These are phyloP conservation scores for Sphaerulina populicola DNA, from an alignment of 2,329 filamentous ascomycete genomes.

Conservation along the genomic window DNA sequence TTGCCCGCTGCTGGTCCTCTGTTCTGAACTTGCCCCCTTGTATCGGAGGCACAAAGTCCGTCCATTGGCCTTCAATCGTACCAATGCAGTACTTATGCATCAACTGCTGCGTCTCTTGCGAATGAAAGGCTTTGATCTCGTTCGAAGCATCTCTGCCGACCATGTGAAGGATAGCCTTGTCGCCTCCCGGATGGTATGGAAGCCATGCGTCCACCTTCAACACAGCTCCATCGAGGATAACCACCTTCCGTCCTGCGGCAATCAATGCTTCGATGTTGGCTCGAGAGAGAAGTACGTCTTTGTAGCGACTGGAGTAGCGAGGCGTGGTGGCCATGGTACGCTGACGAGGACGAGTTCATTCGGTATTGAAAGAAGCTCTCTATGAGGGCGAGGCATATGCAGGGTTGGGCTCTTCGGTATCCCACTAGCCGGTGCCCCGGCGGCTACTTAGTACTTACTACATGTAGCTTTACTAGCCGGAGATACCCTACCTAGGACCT, in stretches of 20 bases:
- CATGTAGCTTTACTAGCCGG: background rate
- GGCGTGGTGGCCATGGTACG: slow-evolving; percentile 13
- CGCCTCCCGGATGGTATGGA: slow-evolving; percentile 82
- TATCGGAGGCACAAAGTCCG: slow-evolving; percentile 82
- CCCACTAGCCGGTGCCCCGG: background rate
- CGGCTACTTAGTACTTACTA: no score
- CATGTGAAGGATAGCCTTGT: slow-evolving; percentile 88
- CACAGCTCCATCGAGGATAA: slow-evolving; percentile 73
- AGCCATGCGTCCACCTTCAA: slow-evolving; percentile 85
- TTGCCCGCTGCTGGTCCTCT: slow-evolving; percentile 34
- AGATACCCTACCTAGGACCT: no score
- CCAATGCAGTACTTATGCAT: slow-evolving; percentile 84
- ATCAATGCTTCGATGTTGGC: slow-evolving; percentile 65
- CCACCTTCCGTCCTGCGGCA: slow-evolving; percentile 66
- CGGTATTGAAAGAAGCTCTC: background rate
- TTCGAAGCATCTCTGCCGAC: slow-evolving; percentile 65
- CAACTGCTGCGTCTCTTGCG: slow-evolving; percentile 60
- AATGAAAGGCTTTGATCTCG: slow-evolving; percentile 92
- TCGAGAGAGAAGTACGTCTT: slow-evolving; percentile 25
- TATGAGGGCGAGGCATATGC: background rate
- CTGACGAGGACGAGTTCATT: background rate
- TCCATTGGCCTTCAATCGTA: slow-evolving; percentile 69
- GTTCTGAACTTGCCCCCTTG: slow-evolving; percentile 73
- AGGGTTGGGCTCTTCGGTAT: background rate
- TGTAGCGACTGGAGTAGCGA: slow-evolving; percentile 16